Evolutionary conservation across 2,329 filamentous ascomycete genomes (phyloP).

Genomic region (Phialemonium atrogriseum): DNA sequence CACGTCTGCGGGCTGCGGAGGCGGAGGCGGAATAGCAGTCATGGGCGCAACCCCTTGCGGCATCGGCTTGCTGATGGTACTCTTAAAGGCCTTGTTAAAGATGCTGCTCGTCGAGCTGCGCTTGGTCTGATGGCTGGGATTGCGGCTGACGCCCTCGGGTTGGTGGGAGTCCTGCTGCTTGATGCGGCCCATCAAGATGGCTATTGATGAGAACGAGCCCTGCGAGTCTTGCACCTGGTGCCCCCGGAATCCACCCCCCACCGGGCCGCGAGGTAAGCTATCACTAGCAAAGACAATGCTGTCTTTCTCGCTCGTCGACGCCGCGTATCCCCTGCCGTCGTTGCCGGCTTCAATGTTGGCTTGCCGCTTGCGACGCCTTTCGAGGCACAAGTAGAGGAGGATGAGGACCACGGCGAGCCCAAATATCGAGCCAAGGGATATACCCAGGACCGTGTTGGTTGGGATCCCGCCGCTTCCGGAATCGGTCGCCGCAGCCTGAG

Average conservation of each 20-base stretch:
- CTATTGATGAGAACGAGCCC: constrained; percentile 54
- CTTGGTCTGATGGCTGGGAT: constrained; percentile 46
- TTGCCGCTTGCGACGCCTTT: constrained; percentile 50
- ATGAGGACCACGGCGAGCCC: constrained; percentile 65
- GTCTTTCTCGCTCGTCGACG: constrained; percentile 49
- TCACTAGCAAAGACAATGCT: constrained; percentile 39
- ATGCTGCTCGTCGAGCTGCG: constrained; percentile 44
- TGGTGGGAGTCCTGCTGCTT: constrained; percentile 37
- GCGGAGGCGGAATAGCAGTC: constrained; percentile 5
- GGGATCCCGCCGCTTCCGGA: constrained; percentile 13
- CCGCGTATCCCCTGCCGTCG: constrained; percentile 31
- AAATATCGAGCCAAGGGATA: constrained; percentile 73
- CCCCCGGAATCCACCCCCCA: constrained; percentile 33
- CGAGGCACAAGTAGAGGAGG: constrained; percentile 60
- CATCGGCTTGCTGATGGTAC: constrained; percentile 53
- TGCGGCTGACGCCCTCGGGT: constrained; percentile 11
- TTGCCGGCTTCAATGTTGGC: constrained; percentile 39
- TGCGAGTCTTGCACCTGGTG: constrained; percentile 46
- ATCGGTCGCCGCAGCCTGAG: constrained; percentile 21
- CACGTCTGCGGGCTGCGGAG: constrained; percentile 15
- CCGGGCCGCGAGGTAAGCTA: constrained; percentile 25
- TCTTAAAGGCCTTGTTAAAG: constrained; percentile 56
- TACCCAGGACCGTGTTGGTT: constrained; percentile 61
- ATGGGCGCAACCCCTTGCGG: constrained; percentile 28
- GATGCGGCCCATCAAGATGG: constrained; percentile 57